Base-by-base conservation (phyloP, 1,284 basidiomycete genomes). In the Naganishia liquefaciens region DNA sequence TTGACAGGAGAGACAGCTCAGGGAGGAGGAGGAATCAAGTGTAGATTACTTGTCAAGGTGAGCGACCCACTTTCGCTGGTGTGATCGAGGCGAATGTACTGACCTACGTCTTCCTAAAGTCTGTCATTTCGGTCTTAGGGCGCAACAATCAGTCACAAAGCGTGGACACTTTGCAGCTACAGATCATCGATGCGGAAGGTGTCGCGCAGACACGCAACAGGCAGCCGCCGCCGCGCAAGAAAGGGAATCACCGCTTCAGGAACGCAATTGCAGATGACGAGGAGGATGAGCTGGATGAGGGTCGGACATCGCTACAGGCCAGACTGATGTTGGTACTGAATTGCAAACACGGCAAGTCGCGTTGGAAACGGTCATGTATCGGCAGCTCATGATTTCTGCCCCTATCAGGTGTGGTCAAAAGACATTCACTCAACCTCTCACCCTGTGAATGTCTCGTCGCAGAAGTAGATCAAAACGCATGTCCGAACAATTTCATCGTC, bases 1-100 rank as follows among this genome's bases (percentile, higher is more conserved):
- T 49, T 68, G 63, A 62, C 57, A 28, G 39, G 70, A 54, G 21
- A 67, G 69, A 64, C 70, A 71, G 65, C 65, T 69, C 11, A 72
- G 65, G 65, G 57, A 10, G 58, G 49, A 25, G 46, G 47, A 13
- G 75, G 74, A 5, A 70, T 79, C 25, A 76, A 75, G 62, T 79
- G 76, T 55, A 70, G 71, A 47, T 66, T 79, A 6, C 67, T 76
- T 15, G 76, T 75, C 68, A 79, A 77, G 70, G 78, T 78, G 50
- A 62, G 76, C 52, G 51, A 9, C n/a, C 23, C 27, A 44, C 25
- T 13, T 15, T 17, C 5, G 23, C 19, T 39, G 28, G 9, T 49
- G 21, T 28, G 17, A 25, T 9, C 15, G 2, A 40, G 44, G 5
- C 25, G 13, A 23, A 13, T 39, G 51, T 54, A 5, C 30, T 30